phyloP scores from a whole-genome alignment of 768 basidiomycete genomes.

The Lactarius vividus region DNA sequence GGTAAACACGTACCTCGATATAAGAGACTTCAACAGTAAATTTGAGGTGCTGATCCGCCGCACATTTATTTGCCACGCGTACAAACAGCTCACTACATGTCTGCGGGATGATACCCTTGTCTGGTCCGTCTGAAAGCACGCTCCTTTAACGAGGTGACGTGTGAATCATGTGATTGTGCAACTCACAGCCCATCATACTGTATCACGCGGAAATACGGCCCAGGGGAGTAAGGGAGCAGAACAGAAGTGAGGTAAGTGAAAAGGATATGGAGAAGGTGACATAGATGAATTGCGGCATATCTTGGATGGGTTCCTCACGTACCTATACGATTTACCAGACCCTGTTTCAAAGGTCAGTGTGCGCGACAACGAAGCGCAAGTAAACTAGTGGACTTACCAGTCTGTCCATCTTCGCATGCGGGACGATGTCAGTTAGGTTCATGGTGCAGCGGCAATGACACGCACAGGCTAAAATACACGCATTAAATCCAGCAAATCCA shows the following conservation, averaged over 20 bases:
- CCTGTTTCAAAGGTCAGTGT: conserved; percentile 42
- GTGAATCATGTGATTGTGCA: conserved; percentile 12
- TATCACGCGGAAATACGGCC: not conserved
- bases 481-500: conserved; percentile 94
- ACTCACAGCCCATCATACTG: conserved; percentile 96
- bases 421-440: not conserved
- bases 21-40: conserved; percentile 98
- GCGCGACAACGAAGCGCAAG: conserved; percentile 1
- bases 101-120: conserved; percentile 97
- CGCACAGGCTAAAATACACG: conserved; percentile 98
- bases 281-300: not conserved
- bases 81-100: conserved; percentile 92
- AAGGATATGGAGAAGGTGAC: not conserved
- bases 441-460: conserved; percentile 32
- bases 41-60: conserved; percentile 61
- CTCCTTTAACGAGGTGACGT: not conserved
- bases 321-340: conserved; percentile 93
- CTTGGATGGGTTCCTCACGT: conserved; percentile 31
- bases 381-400: conserved; percentile 58
- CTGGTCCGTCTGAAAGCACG: conserved; percentile 65
- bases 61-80: conserved; percentile 67
- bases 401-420: conserved; percentile 63
- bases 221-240: not conserved
- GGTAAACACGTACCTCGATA: conserved; percentile 66
- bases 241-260: not conserved